Base-by-base conservation (phyloP, 352 stramenopile genomes). In the Elongisporangium senticosum region DNA sequence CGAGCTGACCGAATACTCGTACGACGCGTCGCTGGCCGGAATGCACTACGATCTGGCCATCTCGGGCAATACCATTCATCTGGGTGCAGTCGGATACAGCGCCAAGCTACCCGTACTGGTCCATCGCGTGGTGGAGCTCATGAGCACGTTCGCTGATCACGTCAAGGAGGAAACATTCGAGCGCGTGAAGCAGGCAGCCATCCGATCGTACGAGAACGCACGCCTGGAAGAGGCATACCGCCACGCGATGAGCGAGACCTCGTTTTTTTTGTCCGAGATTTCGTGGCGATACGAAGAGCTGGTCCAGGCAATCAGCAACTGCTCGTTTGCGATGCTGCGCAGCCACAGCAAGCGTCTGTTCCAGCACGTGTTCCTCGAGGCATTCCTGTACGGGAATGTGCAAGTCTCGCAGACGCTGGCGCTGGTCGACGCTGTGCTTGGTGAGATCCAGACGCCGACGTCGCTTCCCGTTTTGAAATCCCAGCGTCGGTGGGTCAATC, bases 1-100 rank as follows among this genome's bases (percentile, higher is more conserved):
- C 56, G 69, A 87, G 51, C 72, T 87, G 23, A 94, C 79, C 33
- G 85, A 93, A 55, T 93, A 71, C 49, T 77, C 78, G 13, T 89
- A 89, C 52, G 73, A 87, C 53, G 79, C 79, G 2, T 63, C 83
- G 43, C 63, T 89, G 13, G 79, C 79, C 0, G 77, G 77, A 7
- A 86, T 89, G 77, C 62, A 71, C 26, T 88, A 87, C 52, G 69
- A 82, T 49, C 43, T 85, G 20, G 64, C 67, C 13, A 59, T 78
- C 17, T 64, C 74, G 19, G 67, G 66, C 51, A 66, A 61, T 43
- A 71, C 69, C n/a, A 66, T 84, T 15, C 71, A 79, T 48, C 60
- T 87, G 40, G 68, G 72, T 11, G 63, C 65, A 37, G 69, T 66
- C 4, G 76, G 76, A 5, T 86, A 83, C 65, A 81, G 69, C 22